A percentile compares a stretch with the other conserved stretches of the same genome.
These are phyloP conservation scores for Hortiboletus campestris DNA, from an alignment of 768 basidiomycete genomes.

Conservation along the genomic window DNA sequence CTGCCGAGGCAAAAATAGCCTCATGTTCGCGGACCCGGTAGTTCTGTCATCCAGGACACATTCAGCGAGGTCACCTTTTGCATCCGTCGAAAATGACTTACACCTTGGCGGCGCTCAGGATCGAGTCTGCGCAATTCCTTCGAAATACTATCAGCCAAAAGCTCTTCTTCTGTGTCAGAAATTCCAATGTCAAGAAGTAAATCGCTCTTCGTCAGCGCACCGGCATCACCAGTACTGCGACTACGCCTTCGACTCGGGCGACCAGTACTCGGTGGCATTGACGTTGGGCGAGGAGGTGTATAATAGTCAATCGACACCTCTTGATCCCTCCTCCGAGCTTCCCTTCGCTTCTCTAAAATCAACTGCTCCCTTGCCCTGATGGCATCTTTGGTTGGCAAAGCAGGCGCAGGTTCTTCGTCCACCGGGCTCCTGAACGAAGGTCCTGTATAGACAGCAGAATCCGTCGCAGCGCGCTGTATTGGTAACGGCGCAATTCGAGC, in stretches of 20 bases:
- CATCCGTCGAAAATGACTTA: slow-evolving; percentile 9
- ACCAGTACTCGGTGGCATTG: slow-evolving; percentile 31
- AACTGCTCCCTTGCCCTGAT: slow-evolving; percentile 64
- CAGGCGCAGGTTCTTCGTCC: slow-evolving; percentile 35
- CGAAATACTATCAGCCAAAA: slow-evolving; percentile 68
- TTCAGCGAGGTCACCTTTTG: neutral
- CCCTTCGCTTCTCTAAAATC: slow-evolving; percentile 68
- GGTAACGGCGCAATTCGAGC: slow-evolving; percentile 21
- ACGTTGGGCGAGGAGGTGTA: slow-evolving; percentile 31
- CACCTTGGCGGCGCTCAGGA: slow-evolving; percentile 29
- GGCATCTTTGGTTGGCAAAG: slow-evolving; percentile 61
- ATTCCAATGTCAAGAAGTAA: slow-evolving; percentile 37
- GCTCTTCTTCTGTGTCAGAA: slow-evolving; percentile 49
- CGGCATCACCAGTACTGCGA: slow-evolving; percentile 76
- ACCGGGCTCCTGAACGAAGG: slow-evolving; percentile 36
- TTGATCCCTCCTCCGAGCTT: slow-evolving; percentile 55
- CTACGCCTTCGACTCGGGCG: slow-evolving; percentile 65
- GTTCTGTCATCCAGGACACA: slow-evolving; percentile 41
- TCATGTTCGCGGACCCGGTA: slow-evolving; percentile 82
- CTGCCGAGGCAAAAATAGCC: slow-evolving; percentile 80
- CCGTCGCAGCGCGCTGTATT: slow-evolving; percentile 52
- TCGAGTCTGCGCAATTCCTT: slow-evolving; percentile 65
- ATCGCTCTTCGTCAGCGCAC: slow-evolving; percentile 37
- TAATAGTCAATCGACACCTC: slow-evolving; percentile 39
- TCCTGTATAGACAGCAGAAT: slow-evolving; percentile 37